These are phyloP conservation scores for Candida ovalis DNA, from an alignment of 805 yeast genomes.

Conservation along the genomic window DNA sequence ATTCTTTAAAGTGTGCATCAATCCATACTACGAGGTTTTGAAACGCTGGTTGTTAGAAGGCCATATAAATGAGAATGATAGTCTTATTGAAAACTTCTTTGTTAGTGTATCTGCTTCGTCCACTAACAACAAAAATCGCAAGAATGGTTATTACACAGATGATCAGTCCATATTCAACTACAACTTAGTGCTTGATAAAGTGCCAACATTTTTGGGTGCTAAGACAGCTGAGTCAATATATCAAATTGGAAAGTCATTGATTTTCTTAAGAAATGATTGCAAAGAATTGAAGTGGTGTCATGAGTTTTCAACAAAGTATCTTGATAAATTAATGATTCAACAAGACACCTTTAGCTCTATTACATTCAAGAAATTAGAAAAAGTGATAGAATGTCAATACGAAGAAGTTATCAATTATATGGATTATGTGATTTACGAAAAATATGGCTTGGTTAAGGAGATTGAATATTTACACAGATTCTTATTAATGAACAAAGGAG, in stretches of 20 bases:
- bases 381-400: conserved; percentile 41
- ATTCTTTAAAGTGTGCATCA: conserved; percentile 43
- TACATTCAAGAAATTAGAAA: conserved; percentile 24
- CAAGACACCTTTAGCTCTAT: not conserved
- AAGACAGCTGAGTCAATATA: conserved; percentile 43
- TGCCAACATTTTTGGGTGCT: conserved; percentile 43
- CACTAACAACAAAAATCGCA: not conserved
- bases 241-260: conserved; percentile 69
- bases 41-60: conserved; percentile 71
- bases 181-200: conserved; percentile 24
- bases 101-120: conserved; percentile 14
- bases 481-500: conserved; percentile 73
- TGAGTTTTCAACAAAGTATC: conserved; percentile 11
- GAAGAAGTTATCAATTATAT: conserved; percentile 50
- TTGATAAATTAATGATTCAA: not conserved
- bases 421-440: conserved; percentile 44
- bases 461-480: conserved; percentile 61
- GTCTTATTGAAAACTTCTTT: conserved; percentile 61
- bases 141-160: not conserved
- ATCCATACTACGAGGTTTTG: conserved; percentile 59
- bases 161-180: not conserved
- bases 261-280: conserved; percentile 62
- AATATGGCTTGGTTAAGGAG: conserved; percentile 48
- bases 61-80: conserved; percentile 38
- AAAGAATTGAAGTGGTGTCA: conserved; percentile 59